These are phyloP conservation scores for Yamadazyma atmosphaerica DNA, from an alignment of 1,139 yeast genomes.

Conservation along the genomic window DNA sequence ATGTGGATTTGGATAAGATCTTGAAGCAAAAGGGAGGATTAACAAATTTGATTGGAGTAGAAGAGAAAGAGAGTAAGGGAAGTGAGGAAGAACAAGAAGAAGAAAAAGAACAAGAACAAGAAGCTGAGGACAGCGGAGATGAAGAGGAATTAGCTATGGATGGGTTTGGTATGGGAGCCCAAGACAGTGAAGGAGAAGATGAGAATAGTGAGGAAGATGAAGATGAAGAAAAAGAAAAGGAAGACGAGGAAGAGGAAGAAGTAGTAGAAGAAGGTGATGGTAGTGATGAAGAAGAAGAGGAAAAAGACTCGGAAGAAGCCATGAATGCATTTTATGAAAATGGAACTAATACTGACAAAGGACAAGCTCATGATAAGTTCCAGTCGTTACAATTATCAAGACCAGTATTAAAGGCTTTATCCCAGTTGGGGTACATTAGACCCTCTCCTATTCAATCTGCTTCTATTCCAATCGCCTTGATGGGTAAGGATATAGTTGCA, in stretches of 20 bases:
- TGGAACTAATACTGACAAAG: constrained; percentile 32
- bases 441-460: constrained; percentile 97
- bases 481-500: constrained; percentile 96
- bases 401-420: constrained; percentile 82
- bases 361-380: constrained; percentile 60
- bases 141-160: constrained; percentile 63
- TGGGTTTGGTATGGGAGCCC: constrained; percentile 72
- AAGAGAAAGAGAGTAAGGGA: constrained; percentile 31
- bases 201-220: constrained; percentile 27
- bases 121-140: constrained; percentile 27
- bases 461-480: constrained; percentile 85
- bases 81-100: constrained; percentile 36
- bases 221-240: constrained; percentile 25
- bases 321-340: constrained; percentile 68
- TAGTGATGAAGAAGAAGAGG: constrained; percentile 29
- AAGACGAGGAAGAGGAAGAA: constrained; percentile 25
- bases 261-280: constrained; percentile 24
- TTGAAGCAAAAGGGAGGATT: constrained; percentile 81
- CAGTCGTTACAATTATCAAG: constrained; percentile 80
- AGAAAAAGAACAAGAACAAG: constrained; percentile 27
- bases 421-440: constrained; percentile 73
- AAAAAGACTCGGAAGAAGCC: constrained; percentile 70
- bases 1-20: constrained; percentile 85
- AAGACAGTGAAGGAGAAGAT: constrained; percentile 26
- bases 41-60: constrained; percentile 48